Conservation (phyloP, 2,329 filamentous ascomycete species). For the Lachnellula suecica region DNA sequence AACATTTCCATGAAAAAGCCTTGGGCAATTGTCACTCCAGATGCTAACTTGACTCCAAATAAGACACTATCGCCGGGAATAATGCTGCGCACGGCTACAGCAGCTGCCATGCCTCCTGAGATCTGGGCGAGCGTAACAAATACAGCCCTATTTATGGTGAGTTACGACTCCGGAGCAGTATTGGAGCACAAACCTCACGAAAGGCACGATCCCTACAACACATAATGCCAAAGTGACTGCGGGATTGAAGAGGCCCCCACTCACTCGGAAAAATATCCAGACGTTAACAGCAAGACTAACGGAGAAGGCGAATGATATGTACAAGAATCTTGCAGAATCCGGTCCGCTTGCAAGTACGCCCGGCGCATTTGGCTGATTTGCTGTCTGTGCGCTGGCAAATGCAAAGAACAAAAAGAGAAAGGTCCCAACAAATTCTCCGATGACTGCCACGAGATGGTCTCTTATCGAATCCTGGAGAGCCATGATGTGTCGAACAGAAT, state of each 20-base stretch:
- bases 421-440: constrained; percentile 50
- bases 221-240: constrained; percentile 33
- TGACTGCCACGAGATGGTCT: constrained; percentile 42
- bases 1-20: constrained; percentile 48
- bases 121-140: constrained; percentile 32
- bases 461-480: no score
- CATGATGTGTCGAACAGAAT: no score
- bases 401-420: constrained; percentile 35
- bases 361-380: constrained; percentile 10
- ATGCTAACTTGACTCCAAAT: neutral
- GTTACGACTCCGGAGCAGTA: constrained; percentile 28
- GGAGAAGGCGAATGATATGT: constrained; percentile 22
- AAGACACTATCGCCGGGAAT: neutral
- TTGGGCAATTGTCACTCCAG: constrained; percentile 32
- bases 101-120: constrained; percentile 34
- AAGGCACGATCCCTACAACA: constrained; percentile 30
- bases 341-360: constrained; percentile 7
- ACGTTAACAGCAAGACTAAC: constrained; percentile 51
- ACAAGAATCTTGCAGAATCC: constrained; percentile 38
- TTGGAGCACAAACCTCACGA: constrained; percentile 24
- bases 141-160: constrained; percentile 26
- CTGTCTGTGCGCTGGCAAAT: constrained; percentile 19
- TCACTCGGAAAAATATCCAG: constrained; percentile 57
- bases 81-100: constrained; percentile 34
- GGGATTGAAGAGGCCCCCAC: constrained; percentile 38